Percentiles rank a stretch among this genome's conserved stretches.
Evolutionary conservation across 1,284 basidiomycete genomes (phyloP).

Genomic region (Rhodotorula sp.): DNA sequence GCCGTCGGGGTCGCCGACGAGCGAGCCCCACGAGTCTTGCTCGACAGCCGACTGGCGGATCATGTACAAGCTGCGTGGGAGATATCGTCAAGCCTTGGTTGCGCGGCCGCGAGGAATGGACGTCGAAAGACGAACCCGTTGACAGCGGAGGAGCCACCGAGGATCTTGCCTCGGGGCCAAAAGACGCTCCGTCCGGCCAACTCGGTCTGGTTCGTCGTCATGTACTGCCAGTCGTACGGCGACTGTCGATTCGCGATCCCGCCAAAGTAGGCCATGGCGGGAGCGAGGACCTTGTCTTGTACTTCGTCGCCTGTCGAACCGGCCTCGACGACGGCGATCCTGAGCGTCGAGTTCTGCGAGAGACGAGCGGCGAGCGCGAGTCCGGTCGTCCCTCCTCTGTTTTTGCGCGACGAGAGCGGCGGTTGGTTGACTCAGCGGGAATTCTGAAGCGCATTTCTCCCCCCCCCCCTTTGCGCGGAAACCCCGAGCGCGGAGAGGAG

Average conservation of each 20-base stretch:
- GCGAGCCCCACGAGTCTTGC: constrained; percentile 52
- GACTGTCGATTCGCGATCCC: constrained; percentile 22
- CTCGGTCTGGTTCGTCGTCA: constrained; percentile 57
- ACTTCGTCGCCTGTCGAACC: constrained; percentile 58
- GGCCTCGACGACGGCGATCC: constrained; percentile 64
- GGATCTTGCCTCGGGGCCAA: constrained; percentile 43
- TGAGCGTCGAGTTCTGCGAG: constrained; percentile 67
- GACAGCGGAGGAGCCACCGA: constrained; percentile 41
- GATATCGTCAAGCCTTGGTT: neutral
- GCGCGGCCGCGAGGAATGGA: constrained; percentile 49
- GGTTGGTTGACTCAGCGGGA: too few species aligned
- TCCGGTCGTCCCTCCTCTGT: constrained; percentile 65
- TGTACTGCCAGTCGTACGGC: constrained; percentile 64
- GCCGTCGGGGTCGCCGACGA: constrained; percentile 38
- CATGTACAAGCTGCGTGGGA: constrained; percentile 60
- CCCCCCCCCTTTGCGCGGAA: neutral
- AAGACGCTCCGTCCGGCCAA: constrained; percentile 46
- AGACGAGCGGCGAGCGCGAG: constrained; percentile 68
- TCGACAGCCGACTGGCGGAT: constrained; percentile 48
- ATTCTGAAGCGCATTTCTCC: too few species aligned
- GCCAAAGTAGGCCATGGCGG: constrained; percentile 28
- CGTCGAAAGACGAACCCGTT: constrained; percentile 32
- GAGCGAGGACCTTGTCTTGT: constrained; percentile 19
- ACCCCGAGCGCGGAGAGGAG: neutral
- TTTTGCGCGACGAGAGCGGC: too few species aligned